phyloP scores from a whole-genome alignment of 371 early-diverging fungal species.

The Mucor lusitanicus region DNA sequence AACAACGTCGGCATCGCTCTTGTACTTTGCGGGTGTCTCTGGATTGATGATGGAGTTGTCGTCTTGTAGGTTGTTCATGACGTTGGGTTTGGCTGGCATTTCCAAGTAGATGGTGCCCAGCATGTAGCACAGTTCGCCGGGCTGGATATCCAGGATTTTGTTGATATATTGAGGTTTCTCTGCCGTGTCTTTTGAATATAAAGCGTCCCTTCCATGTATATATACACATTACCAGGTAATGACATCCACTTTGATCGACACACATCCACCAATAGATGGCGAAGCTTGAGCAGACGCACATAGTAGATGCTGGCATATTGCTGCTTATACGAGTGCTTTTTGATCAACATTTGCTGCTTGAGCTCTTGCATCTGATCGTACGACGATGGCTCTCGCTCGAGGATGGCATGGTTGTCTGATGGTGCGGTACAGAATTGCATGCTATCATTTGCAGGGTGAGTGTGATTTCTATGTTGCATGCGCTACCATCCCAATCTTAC shows the following conservation, averaged over 20 bases:
- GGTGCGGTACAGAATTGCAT: conserved; percentile 19
- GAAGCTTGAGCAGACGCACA: conserved; percentile 67
- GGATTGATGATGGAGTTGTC: conserved; percentile 73
- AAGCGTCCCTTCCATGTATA: too few species aligned
- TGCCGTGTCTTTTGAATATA: not conserved
- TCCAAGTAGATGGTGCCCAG: conserved; percentile 89
- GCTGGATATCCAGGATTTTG: conserved; percentile 71
- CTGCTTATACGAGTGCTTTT: conserved; percentile 61
- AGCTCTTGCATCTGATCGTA: conserved; percentile 41
- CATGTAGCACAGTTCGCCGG: conserved; percentile 66
- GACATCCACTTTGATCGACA: conserved; percentile 59
- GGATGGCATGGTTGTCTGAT: not conserved
- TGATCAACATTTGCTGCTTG: conserved; percentile 49
- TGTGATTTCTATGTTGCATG: not conserved
- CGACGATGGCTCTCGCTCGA: conserved; percentile 25
- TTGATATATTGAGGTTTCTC: conserved; percentile 51
- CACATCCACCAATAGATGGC: conserved; percentile 51
- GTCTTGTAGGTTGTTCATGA: conserved; percentile 79
- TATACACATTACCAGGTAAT: conserved; percentile 28
- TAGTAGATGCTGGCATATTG: conserved; percentile 91
- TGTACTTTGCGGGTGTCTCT: conserved; percentile 66
- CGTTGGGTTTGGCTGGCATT: conserved; percentile 83
- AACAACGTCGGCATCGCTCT: conserved; percentile 61
- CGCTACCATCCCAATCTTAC: not conserved
- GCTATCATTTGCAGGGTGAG: not conserved